Evolutionary conservation across 2,329 filamentous ascomycete species (phyloP), one percentile per base, ranked within the genome.

Genomic region (Cordyceps tenuipes): DNA sequence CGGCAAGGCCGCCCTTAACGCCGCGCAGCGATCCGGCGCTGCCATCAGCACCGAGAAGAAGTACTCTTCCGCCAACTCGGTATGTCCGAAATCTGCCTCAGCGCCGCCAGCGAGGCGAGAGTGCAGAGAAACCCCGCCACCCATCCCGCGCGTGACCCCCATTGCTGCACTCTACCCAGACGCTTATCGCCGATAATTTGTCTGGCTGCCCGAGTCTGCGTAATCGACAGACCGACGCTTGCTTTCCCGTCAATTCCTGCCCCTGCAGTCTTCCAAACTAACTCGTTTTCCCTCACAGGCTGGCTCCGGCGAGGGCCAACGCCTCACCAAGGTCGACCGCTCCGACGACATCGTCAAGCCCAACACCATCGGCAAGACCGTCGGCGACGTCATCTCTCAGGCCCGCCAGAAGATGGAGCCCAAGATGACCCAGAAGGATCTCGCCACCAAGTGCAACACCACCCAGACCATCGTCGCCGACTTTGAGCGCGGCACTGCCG

Each of bases 271-370:
- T 49, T 41, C 8, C 17, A 26, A 2, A 43, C 55, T 51, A 51
- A 50, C 46, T 21, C n/a, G 48, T 23, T 8, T 21, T 36, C 15
- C n/a, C 34, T 26, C 19, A 55, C 43, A 75, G 73, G 34, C 63
- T 19, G 64, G 66, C 26, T 64, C 66, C 57, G 67, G 68, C 66
- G 93, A 97, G 77, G 94, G 94, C 68, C 94, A 99, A 79, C 92
- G 90, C 72, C 82, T 97, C 66, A 97, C 94, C 67, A 97, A 97
- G 81, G 92, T 99, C 75, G 94, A 97, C 82, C 92, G 93, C 67
- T 87, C 86, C 73, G 92, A 97, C 80, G 94, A 97, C 73, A 96
- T 97, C 77, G 88, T 97, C 77, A 96, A 96, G 80, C 92, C 91
- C 71, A 96, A 96, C 79, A 95, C 91, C 51, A 81, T 97, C 62